These are phyloP conservation scores for Anaeramoeba ignava DNA, from an alignment of 78 protist species.

Conservation along the genomic window DNA sequence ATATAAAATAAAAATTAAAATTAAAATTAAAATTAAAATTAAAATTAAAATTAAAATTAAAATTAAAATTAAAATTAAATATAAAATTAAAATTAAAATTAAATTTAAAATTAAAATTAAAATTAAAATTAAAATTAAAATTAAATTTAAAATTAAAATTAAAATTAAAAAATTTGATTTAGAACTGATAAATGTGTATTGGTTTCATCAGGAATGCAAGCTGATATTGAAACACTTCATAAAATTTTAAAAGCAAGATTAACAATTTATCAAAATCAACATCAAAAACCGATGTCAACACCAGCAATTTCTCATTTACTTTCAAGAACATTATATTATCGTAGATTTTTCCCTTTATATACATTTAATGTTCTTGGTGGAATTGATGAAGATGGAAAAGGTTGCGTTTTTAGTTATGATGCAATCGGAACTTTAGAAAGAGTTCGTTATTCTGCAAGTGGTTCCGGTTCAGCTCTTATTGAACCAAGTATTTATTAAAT, in stretches of 20 bases:
- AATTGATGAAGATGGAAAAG: constrained; percentile 62
- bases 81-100: too few species aligned
- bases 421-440: constrained; percentile 82
- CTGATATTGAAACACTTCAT: constrained; percentile 66
- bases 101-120: too few species aligned
- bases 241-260: constrained; percentile 52
- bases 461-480: constrained; percentile 72
- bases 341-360: constrained; percentile 95
- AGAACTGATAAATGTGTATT: constrained; percentile 57
- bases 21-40: too few species aligned
- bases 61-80: too few species aligned
- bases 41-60: too few species aligned
- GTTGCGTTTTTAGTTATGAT: constrained; percentile 81
- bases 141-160: too few species aligned
- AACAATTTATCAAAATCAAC: constrained; percentile 35
- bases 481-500: constrained; percentile 85
- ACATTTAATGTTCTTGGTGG: constrained; percentile 84
- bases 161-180: not conserved
- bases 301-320: constrained; percentile 76
- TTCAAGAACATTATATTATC: constrained; percentile 77
- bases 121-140: too few species aligned
- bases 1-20: too few species aligned
- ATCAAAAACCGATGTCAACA: constrained; percentile 48
- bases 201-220: constrained; percentile 82
- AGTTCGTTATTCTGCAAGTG: constrained; percentile 37